Conservation (phyloP, 2,329 filamentous ascomycete genomes). For the Penicillium sp. region DNA sequence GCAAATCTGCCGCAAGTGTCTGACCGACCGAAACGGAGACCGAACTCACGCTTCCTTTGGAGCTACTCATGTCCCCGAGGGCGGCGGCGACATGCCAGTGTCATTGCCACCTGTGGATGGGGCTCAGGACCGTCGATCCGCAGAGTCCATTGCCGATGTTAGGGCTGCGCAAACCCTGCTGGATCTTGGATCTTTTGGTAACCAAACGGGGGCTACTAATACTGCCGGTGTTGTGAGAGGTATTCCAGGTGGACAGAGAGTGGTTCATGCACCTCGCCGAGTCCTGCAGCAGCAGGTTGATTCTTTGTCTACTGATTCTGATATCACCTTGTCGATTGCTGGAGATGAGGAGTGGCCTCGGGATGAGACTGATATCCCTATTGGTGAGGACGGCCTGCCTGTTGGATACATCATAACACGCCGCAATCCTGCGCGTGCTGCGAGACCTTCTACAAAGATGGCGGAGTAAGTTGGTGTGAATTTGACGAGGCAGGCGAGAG, state of each 20-base stretch:
- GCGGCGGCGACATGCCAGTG: not conserved
- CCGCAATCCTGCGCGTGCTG: constrained; percentile 12
- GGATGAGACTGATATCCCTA: not conserved
- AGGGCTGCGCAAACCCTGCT: not conserved
- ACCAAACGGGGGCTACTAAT: not conserved
- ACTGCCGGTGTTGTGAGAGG: not conserved
- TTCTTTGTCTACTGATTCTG: not conserved
- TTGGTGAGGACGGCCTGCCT: constrained; percentile 2
- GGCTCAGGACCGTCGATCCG: not conserved
- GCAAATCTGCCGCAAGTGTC: constrained; percentile 14
- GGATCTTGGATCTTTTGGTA: not conserved
- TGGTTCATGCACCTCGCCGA: not conserved
- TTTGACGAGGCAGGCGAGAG: not conserved
- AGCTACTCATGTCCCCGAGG: constrained; percentile 3
- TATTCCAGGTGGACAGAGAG: not conserved
- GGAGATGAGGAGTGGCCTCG: not conserved
- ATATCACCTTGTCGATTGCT: not conserved
- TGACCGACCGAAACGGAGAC: constrained; percentile 8
- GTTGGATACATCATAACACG: constrained; percentile 6
- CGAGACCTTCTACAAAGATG: constrained; percentile 12
- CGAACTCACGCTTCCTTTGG: constrained; percentile 8
- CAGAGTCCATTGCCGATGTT: not conserved
- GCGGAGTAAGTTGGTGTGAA: not conserved
- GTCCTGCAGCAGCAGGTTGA: not conserved
- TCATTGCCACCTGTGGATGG: not conserved